phyloP scores from a whole-genome alignment of 2,329 filamentous ascomycete genomes.

The Aspergillus neotritici region DNA sequence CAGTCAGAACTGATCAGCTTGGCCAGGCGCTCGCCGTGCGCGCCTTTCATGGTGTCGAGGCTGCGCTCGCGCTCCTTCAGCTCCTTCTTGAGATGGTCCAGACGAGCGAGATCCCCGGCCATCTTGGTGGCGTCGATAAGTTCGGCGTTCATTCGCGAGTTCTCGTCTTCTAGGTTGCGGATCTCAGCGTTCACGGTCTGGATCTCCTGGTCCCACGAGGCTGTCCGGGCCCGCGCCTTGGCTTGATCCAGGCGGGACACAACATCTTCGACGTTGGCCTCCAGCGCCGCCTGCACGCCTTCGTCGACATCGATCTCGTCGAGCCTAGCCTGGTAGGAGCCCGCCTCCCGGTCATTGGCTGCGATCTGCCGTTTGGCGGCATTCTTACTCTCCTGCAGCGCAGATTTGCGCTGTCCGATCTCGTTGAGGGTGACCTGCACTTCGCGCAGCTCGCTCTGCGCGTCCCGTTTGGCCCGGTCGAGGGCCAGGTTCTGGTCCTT shows the following conservation, averaged over 20 bases:
- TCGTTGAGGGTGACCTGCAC: slow-evolving; percentile 68
- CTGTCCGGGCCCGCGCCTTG: slow-evolving; percentile 57
- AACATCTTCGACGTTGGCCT: slow-evolving; percentile 66
- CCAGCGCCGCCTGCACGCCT: slow-evolving; percentile 70
- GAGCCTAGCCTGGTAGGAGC: slow-evolving; percentile 60
- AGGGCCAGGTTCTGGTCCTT: slow-evolving; percentile 74
- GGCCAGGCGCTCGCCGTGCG: slow-evolving; percentile 66
- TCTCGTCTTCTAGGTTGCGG: slow-evolving; percentile 64
- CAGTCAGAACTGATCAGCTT: slow-evolving; percentile 61
- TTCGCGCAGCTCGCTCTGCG: slow-evolving; percentile 65
- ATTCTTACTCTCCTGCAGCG: slow-evolving; percentile 66
- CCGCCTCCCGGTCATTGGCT: slow-evolving; percentile 65
- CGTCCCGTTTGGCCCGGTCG: slow-evolving; percentile 67
- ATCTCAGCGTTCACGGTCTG: slow-evolving; percentile 61
- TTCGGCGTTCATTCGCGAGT: slow-evolving; percentile 68
- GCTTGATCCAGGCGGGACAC: slow-evolving; percentile 57
- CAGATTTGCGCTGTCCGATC: slow-evolving; percentile 68
- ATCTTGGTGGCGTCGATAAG: slow-evolving; percentile 75
- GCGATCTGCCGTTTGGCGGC: slow-evolving; percentile 67
- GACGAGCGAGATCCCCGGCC: slow-evolving; percentile 73
- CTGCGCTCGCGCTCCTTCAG: slow-evolving; percentile 66
- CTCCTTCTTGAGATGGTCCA: slow-evolving; percentile 79
- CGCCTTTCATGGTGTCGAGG: slow-evolving; percentile 69
- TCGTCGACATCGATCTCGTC: slow-evolving; percentile 78
- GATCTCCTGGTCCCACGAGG: slow-evolving; percentile 66